Evolutionary conservation across 805 yeast species (phyloP).

Genomic region (Barnettozyma californica): DNA sequence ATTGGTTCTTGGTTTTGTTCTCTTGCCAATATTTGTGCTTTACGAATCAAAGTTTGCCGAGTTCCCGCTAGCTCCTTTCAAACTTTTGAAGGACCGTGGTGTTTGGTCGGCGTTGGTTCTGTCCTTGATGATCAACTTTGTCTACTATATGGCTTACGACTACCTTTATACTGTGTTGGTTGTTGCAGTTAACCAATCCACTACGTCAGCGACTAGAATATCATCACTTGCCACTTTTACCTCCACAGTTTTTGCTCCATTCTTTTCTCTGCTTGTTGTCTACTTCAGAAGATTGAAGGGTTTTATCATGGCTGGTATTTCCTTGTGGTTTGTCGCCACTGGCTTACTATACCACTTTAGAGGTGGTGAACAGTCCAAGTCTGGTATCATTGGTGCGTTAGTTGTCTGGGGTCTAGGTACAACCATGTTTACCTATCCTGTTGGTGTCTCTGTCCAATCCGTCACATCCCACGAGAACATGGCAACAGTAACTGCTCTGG

Average conservation of each 20-base stretch:
- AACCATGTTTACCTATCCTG: conserved; percentile 62
- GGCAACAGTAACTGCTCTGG: conserved; percentile 59
- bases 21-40: conserved; percentile 50
- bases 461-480: conserved; percentile 60
- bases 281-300: conserved; percentile 45
- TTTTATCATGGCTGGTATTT: conserved; percentile 54
- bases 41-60: conserved; percentile 56
- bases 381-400: conserved; percentile 63
- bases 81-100: conserved; percentile 59
- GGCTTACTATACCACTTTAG: conserved; percentile 57
- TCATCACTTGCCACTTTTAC: conserved; percentile 56
- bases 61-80: conserved; percentile 59
- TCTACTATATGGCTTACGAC: conserved; percentile 66
- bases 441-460: conserved; percentile 59
- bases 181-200: conserved; percentile 56
- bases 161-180: conserved; percentile 61
- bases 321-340: conserved; percentile 53
- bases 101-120: conserved; percentile 66
- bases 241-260: conserved; percentile 51
- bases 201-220: conserved; percentile 60
- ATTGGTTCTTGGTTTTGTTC: conserved; percentile 56
- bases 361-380: conserved; percentile 42
- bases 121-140: conserved; percentile 52
- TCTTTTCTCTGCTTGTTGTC: conserved; percentile 49
- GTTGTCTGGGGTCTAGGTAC: conserved; percentile 66